Evolutionary conservation across 2,329 filamentous ascomycete genomes (phyloP).

Genomic region (Diaporthe citrichinensis): DNA sequence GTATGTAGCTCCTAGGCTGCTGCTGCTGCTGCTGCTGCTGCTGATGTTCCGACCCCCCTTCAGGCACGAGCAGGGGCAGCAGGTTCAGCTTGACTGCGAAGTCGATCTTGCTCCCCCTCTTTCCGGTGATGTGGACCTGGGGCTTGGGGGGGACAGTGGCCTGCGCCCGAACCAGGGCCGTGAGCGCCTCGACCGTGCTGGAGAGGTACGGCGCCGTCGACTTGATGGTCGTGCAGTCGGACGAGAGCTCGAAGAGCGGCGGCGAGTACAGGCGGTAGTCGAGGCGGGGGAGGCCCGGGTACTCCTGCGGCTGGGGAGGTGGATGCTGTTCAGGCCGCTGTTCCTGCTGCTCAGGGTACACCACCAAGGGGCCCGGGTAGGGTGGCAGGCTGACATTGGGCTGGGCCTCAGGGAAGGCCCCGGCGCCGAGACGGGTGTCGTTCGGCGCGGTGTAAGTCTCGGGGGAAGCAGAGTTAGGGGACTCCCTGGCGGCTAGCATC

Average conservation of each 20-base stretch:
- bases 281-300: slow-evolving; percentile 62
- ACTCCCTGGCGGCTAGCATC: slow-evolving; percentile 1
- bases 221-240: slow-evolving; percentile 62
- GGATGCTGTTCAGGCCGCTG: slow-evolving; percentile 7
- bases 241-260: slow-evolving; percentile 65
- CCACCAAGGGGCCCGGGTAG: slow-evolving; percentile 50
- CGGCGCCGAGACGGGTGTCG: not conserved
- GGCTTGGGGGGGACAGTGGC: slow-evolving; percentile 69
- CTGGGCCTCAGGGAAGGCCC: not conserved
- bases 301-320: slow-evolving; percentile 52
- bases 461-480: slow-evolving; percentile 19
- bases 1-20: slow-evolving; percentile 69
- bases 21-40: too few species aligned
- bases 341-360: slow-evolving; percentile 25
- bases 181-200: slow-evolving; percentile 59
- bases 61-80: slow-evolving; percentile 66
- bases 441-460: slow-evolving; percentile 24
- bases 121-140: slow-evolving; percentile 64
- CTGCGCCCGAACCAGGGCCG: slow-evolving; percentile 62
- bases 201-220: slow-evolving; percentile 65
- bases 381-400: slow-evolving; percentile 48
- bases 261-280: slow-evolving; percentile 69
- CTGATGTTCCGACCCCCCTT: too few species aligned
- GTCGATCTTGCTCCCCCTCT: slow-evolving; percentile 59
- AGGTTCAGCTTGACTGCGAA: slow-evolving; percentile 69